phyloP scores from a whole-genome alignment of 1,139 yeast genomes.

The Suhomyces bokatorum region DNA sequence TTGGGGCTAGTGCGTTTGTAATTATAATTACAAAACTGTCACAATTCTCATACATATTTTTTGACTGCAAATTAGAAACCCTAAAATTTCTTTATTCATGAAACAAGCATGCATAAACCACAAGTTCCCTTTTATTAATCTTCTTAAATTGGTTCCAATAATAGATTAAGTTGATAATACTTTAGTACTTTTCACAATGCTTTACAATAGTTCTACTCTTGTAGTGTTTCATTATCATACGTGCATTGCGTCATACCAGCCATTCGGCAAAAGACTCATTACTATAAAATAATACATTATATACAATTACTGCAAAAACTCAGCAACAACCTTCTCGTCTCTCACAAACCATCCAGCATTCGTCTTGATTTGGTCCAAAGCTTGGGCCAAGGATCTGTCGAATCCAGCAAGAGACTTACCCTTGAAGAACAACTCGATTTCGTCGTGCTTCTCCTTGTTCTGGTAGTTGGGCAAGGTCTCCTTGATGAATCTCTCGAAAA shows the following conservation, averaged over 20 bases:
- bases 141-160: no score
- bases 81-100: no score
- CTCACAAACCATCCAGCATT: constrained; percentile 50
- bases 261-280: neutral
- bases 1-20: no score
- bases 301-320: constrained; percentile 23
- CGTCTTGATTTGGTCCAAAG: constrained; percentile 52
- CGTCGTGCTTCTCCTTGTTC: constrained; percentile 41
- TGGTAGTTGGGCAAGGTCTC: constrained; percentile 51
- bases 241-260: neutral
- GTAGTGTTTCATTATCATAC: neutral
- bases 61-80: no score
- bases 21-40: no score
- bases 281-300: neutral
- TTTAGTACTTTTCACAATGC: no score
- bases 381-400: constrained; percentile 58
- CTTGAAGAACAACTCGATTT: constrained; percentile 52
- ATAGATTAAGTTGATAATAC: no score
- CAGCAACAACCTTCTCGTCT: constrained; percentile 28
- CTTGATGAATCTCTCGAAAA: constrained; percentile 64
- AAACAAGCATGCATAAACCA: no score
- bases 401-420: constrained; percentile 60
- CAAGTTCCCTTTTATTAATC: no score
- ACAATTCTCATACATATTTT: no score
- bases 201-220: no score